A percentile compares a stretch with the other conserved stretches of the same genome.
Conservation (phyloP, 2,329 filamentous ascomycete species). For the Talaromyces sp. region DNA sequence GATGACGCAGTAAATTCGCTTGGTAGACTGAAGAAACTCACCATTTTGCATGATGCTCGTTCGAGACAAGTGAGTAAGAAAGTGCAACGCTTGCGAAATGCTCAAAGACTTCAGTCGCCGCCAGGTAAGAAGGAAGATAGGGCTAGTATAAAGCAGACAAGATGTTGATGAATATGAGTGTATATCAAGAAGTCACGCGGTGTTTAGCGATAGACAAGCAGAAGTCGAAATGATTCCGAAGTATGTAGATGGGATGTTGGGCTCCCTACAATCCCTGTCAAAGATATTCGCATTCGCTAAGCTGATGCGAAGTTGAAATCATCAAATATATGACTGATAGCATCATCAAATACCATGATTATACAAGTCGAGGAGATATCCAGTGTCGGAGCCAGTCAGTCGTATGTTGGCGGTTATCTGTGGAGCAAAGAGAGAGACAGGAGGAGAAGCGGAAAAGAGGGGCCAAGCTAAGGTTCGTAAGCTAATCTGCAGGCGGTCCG, state of each 20-base stretch:
- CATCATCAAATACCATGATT: conserved; percentile 3
- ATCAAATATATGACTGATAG: not conserved
- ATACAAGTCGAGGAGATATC: not conserved
- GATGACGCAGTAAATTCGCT: not conserved
- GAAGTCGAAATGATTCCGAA: not conserved
- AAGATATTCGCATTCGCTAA: conserved; percentile 5
- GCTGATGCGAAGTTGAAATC: not conserved
- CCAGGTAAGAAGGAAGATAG: not conserved
- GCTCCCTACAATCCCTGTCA: not conserved
- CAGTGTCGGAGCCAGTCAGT: conserved; percentile 2
- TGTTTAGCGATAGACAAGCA: not conserved
- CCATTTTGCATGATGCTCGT: conserved; percentile 34
- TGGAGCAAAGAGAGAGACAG: not conserved
- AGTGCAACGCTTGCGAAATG: conserved; percentile 15
- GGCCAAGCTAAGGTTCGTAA: not conserved
- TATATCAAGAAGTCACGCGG: not conserved
- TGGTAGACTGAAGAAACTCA: conserved; percentile 21
- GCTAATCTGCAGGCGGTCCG: not conserved
- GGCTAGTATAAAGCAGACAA: not conserved
- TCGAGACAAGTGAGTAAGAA: conserved; percentile 14
- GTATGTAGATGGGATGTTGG: not conserved
- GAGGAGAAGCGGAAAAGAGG: conserved; percentile 4
- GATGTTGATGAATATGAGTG: not conserved
- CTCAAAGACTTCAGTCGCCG: not conserved
- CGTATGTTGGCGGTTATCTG: conserved; percentile 13